Conservation (phyloP, 106 monocot genomes). For the Phalaenopsis equestris region DNA sequence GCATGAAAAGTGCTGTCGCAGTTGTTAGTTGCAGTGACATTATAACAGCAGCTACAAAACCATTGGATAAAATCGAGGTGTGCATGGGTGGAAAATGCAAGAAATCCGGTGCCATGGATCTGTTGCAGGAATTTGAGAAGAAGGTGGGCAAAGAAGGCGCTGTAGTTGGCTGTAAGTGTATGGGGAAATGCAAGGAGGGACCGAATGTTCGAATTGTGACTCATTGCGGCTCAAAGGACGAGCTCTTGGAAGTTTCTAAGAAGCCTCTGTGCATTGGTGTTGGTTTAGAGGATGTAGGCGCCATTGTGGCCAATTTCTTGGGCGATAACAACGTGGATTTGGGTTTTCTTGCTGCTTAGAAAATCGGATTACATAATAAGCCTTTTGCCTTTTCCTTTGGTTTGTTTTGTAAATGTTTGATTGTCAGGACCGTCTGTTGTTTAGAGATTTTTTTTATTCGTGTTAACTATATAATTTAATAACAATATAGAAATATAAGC, state of each 20-base stretch:
- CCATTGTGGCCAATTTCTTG: slow-evolving; percentile 48
- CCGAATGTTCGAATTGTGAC: slow-evolving; percentile 60
- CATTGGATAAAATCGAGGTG: slow-evolving; percentile 57
- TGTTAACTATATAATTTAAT: too few species aligned
- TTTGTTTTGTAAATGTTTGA: too few species aligned
- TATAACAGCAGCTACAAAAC: not conserved
- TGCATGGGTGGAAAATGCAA: slow-evolving; percentile 97
- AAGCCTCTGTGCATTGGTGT: slow-evolving; percentile 75
- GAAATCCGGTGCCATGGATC: slow-evolving; percentile 48
- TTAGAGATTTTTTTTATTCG: too few species aligned
- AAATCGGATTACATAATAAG: too few species aligned
- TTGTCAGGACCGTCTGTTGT: too few species aligned
- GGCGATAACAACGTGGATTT: slow-evolving; percentile 12
- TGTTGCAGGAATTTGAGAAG: slow-evolving; percentile 62
- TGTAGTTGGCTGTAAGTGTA: slow-evolving; percentile 88
- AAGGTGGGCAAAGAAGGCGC: slow-evolving; percentile 48
- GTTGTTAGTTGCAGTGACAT: not conserved
- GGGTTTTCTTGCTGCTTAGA: too few species aligned
- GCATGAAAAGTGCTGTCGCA: not conserved
- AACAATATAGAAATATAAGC: too few species aligned
- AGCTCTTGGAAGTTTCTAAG: not conserved
- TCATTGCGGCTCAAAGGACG: not conserved
- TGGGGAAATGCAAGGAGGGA: slow-evolving; percentile 92
- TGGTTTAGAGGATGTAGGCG: slow-evolving; percentile 64
- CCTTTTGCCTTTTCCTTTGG: too few species aligned